Percentiles rank a stretch among this genome's conserved stretches.
phyloP scores from a whole-genome alignment of 805 yeast species.

The Hanseniaspora thailandica region DNA sequence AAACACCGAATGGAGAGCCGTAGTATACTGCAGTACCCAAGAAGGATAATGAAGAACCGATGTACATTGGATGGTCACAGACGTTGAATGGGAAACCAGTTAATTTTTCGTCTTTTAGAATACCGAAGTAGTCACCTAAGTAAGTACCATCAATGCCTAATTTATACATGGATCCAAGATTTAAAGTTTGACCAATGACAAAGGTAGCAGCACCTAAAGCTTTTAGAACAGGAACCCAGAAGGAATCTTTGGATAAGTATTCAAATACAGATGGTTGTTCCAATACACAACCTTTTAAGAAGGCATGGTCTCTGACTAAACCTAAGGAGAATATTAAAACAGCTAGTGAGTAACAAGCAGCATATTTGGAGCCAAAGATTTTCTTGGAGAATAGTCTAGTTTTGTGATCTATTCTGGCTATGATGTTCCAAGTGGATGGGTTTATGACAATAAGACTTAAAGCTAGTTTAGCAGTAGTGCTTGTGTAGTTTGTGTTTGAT shows the following conservation, averaged over 20 bases:
- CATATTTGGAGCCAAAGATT: constrained; percentile 50
- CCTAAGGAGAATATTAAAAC: constrained; percentile 76
- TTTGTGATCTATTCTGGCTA: constrained; percentile 75
- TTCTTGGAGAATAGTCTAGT: constrained; percentile 60
- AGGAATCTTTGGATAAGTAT: constrained; percentile 32
- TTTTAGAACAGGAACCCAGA: constrained; percentile 25
- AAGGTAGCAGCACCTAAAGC: constrained; percentile 47
- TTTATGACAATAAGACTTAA: constrained; percentile 69
- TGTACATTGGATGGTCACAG: constrained; percentile 90
- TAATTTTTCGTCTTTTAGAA: constrained; percentile 80
- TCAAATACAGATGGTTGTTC: constrained; percentile 55
- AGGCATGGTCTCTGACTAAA: constrained; percentile 62
- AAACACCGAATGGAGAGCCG: constrained; percentile 82
- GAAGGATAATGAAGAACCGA: constrained; percentile 81
- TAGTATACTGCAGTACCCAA: constrained; percentile 80
- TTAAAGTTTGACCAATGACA: constrained; percentile 66
- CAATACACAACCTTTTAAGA: constrained; percentile 54
- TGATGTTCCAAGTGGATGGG: constrained; percentile 91
- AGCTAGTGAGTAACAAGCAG: constrained; percentile 81
- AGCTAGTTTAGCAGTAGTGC: constrained; percentile 32
- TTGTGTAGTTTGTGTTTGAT: constrained; percentile 19
- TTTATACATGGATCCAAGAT: constrained; percentile 75
- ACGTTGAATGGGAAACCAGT: constrained; percentile 88
- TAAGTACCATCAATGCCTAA: constrained; percentile 94
- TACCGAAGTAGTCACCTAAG: constrained; percentile 93